Evolutionary conservation across 2,329 filamentous ascomycete genomes (phyloP).

Genomic region (Dryadomyces quercus-mongolicae): DNA sequence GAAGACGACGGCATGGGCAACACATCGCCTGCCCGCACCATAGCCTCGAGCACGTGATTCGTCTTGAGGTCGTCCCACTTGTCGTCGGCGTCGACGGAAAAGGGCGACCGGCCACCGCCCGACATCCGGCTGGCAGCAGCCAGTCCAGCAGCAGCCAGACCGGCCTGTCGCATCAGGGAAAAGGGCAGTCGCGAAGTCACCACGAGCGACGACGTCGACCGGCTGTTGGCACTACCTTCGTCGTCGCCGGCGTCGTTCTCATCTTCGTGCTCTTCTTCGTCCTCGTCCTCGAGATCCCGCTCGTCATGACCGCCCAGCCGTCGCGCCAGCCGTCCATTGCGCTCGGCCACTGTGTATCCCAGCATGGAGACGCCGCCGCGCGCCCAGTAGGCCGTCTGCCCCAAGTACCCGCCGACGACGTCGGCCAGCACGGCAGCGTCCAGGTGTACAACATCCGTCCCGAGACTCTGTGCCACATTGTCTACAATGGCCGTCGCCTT

Average conservation of each 20-base stretch:
- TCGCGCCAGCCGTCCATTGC: constrained; percentile 34
- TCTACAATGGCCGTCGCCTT: constrained; percentile 17
- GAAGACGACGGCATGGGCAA: constrained; percentile 9
- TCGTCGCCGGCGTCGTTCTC: background rate
- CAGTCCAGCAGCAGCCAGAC: background rate
- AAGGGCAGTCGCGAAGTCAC: constrained; percentile 13
- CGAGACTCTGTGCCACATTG: constrained; percentile 25
- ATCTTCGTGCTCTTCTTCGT: background rate
- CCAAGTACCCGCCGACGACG: constrained; percentile 57
- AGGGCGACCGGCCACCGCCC: constrained; percentile 13
- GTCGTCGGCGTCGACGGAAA: constrained; percentile 23
- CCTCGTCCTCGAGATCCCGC: constrained; percentile 14
- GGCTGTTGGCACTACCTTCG: constrained; percentile 21
- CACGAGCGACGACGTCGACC: constrained; percentile 18
- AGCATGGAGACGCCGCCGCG: constrained; percentile 40
- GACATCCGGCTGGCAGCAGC: background rate
- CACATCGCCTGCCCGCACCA: constrained; percentile 28
- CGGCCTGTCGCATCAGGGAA: constrained; percentile 6
- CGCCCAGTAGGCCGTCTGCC: constrained; percentile 38
- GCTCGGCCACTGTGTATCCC: constrained; percentile 42
- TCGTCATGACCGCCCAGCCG: constrained; percentile 9
- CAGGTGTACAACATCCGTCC: constrained; percentile 55
- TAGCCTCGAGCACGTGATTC: constrained; percentile 40
- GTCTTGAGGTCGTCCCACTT: constrained; percentile 53
- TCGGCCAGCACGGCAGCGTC: constrained; percentile 59